Evolutionary conservation across 768 basidiomycete species (phyloP).

Genomic region (Coprinopsis cinerea): DNA sequence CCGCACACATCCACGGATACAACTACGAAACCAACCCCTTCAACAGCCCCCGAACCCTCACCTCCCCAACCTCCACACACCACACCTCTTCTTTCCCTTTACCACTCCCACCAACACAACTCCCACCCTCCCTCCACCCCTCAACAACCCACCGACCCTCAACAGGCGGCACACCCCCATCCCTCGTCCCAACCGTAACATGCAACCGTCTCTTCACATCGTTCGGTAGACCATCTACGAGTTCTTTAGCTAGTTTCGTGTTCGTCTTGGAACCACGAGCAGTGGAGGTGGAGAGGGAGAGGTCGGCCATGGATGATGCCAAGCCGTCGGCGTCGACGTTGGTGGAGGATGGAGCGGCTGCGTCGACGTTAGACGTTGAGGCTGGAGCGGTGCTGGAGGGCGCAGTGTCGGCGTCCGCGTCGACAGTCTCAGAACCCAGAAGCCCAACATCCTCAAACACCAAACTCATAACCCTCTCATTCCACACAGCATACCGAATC

Average conservation of each 20-base stretch:
- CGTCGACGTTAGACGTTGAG: not conserved
- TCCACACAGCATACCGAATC: constrained; percentile 64
- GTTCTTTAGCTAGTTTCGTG: constrained; percentile 22
- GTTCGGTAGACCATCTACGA: constrained; percentile 41
- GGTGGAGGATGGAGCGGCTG: too few species aligned
- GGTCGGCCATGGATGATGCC: too few species aligned
- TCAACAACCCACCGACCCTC: constrained; percentile 69
- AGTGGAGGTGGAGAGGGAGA: too few species aligned
- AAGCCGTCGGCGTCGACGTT: too few species aligned
- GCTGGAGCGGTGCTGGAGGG: not conserved
- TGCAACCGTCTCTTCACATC: constrained; percentile 56
- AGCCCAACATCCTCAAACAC: constrained; percentile 55
- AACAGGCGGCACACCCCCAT: constrained; percentile 46
- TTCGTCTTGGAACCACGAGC: not conserved
- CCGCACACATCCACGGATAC: too few species aligned
- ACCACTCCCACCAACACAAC: too few species aligned
- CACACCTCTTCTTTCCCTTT: constrained; percentile 9
- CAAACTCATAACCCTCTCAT: constrained; percentile 75
- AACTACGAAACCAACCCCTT: constrained; percentile 5
- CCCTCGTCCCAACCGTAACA: constrained; percentile 78
- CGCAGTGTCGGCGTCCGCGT: constrained; percentile 26
- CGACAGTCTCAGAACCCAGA: constrained; percentile 17
- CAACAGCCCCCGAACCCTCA: not conserved
- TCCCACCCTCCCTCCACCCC: constrained; percentile 37
- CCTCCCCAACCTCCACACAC: constrained; percentile 6